Percentiles rank a stretch among this genome's conserved stretches.
These are phyloP conservation scores for Vicia villosa DNA, from an alignment of 306 rosid genomes.

Conservation along the genomic window DNA sequence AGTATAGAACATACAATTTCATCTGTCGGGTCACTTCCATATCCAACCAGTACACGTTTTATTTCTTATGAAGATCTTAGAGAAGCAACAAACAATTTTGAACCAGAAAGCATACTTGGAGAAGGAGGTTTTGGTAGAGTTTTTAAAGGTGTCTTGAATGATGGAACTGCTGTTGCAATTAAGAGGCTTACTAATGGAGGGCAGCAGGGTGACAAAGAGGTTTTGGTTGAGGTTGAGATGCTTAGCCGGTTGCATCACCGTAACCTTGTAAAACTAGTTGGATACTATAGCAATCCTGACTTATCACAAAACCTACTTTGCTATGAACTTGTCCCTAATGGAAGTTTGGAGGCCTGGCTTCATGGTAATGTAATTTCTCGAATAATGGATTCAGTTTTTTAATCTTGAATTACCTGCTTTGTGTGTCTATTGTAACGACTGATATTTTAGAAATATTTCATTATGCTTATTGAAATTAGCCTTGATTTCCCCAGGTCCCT, in stretches of 20 bases:
- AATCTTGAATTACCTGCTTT: constrained; percentile 23
- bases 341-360: constrained; percentile 99
- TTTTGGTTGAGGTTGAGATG: constrained; percentile 95
- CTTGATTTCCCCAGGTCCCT: constrained; percentile 62
- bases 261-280: constrained; percentile 92
- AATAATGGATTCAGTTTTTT: constrained; percentile 10
- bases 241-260: constrained; percentile 98
- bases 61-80: constrained; percentile 92
- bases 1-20: constrained; percentile 51
- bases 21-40: constrained; percentile 67
- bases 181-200: constrained; percentile 94
- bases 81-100: constrained; percentile 95
- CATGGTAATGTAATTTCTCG: constrained; percentile 70
- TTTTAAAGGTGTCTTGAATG: constrained; percentile 85
- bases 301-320: constrained; percentile 91
- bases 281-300: constrained; percentile 82
- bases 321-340: constrained; percentile 97
- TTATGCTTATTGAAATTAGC: constrained; percentile 29
- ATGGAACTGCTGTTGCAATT: constrained; percentile 96
- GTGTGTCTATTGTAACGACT: constrained; percentile 2
- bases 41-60: constrained; percentile 90
- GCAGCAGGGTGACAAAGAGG: constrained; percentile 93
- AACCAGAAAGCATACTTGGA: constrained; percentile 77
- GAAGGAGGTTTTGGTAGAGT: constrained; percentile 98
- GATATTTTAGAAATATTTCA: constrained; percentile 7